Evolutionary conservation across 352 stramenopile species (phyloP).

Genomic region (Phytophthora idaei): DNA sequence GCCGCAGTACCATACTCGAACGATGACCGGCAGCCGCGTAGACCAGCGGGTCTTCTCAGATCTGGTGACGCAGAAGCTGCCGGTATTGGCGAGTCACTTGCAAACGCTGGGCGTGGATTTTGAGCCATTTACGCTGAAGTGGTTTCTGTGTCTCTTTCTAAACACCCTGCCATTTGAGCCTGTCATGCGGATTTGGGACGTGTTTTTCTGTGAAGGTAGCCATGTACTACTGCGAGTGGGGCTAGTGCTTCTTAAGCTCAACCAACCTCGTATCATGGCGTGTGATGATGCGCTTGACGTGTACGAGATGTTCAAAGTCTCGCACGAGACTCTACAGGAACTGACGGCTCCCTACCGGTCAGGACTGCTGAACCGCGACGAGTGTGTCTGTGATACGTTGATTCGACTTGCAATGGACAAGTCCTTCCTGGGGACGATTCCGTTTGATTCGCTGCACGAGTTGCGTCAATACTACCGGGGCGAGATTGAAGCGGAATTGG

Average conservation of each 20-base stretch:
- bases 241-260: conserved; percentile 86
- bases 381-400: conserved; percentile 84
- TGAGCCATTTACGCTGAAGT: conserved; percentile 91
- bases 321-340: conserved; percentile 59
- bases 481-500: conserved; percentile 65
- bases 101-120: conserved; percentile 80
- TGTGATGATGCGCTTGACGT: conserved; percentile 81
- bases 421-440: conserved; percentile 75
- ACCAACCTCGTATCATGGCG: conserved; percentile 67
- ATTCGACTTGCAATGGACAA: conserved; percentile 83
- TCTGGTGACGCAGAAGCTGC: conserved; percentile 88
- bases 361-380: conserved; percentile 74
- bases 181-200: conserved; percentile 90
- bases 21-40: conserved; percentile 88
- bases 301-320: conserved; percentile 86
- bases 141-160: conserved; percentile 94
- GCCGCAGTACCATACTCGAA: conserved; percentile 88
- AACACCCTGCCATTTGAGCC: conserved; percentile 91
- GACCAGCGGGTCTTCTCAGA: conserved; percentile 90
- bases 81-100: conserved; percentile 71
- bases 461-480: conserved; percentile 66
- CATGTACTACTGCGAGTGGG: conserved; percentile 89
- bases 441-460: conserved; percentile 78
- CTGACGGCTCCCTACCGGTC: conserved; percentile 64
- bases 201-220: conserved; percentile 90